phyloP scores from a whole-genome alignment of 2,329 filamentous ascomycete species.

The Cladorrhinum sp. region DNA sequence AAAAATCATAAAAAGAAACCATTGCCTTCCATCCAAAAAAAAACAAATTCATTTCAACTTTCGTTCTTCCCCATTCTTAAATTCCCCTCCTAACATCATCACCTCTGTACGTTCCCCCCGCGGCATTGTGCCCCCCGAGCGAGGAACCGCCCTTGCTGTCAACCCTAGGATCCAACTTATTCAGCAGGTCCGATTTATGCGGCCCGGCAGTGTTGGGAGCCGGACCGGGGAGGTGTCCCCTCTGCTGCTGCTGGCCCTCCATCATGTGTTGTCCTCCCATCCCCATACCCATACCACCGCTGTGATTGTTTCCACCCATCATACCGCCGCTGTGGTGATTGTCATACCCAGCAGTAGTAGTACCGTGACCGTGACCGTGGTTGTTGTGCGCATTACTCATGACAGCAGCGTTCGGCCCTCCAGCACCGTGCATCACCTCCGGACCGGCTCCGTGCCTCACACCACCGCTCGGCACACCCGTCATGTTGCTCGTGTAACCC shows the following conservation, averaged over 20 bases:
- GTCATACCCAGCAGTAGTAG: no score
- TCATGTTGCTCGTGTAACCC: no score
- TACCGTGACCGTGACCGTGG: no score
- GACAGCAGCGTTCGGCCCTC: not conserved
- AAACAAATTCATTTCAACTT: not conserved
- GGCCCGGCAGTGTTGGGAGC: conserved; percentile 42
- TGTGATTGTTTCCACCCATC: no score
- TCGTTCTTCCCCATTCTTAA: not conserved
- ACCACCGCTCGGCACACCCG: no score
- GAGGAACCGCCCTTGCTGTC: conserved; percentile 32
- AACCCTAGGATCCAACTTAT: conserved; percentile 42
- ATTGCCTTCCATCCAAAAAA: no score
- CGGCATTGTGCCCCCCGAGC: not conserved
- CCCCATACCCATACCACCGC: not conserved
- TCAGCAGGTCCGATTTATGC: conserved; percentile 40
- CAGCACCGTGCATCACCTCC: not conserved
- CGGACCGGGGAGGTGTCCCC: conserved; percentile 17
- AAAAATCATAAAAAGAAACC: no score
- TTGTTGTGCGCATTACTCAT: no score
- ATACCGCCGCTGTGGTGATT: no score
- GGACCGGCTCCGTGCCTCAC: not conserved
- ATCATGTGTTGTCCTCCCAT: no score
- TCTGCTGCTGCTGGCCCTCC: not conserved
- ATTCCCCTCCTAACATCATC: not conserved
- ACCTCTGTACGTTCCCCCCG: not conserved